Percentiles rank a stretch among this genome's conserved stretches.
Evolutionary conservation across 495 filamentous ascomycete genomes (phyloP).

Genomic region (Penicillium paxilli): DNA sequence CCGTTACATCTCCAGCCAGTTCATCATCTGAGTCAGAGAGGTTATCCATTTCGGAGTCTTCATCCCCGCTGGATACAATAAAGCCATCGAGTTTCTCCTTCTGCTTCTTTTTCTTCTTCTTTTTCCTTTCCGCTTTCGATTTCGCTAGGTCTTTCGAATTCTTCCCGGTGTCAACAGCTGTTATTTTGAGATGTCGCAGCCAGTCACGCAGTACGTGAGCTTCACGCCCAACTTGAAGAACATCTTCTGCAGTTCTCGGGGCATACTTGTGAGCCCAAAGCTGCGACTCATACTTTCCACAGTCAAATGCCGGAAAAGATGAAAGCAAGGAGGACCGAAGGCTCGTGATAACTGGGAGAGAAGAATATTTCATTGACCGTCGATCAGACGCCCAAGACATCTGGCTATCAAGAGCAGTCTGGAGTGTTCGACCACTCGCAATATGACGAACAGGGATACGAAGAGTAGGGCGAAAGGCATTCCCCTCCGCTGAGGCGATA

Average conservation of each 20-base stretch:
- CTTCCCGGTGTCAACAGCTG: conserved; percentile 66
- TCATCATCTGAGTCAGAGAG: conserved; percentile 66
- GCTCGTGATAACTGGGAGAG: conserved; percentile 52
- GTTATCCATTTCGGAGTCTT: conserved; percentile 72
- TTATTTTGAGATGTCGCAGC: conserved; percentile 74
- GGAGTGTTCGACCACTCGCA: conserved; percentile 36
- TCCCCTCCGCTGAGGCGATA: not conserved
- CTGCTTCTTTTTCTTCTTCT: conserved; percentile 70
- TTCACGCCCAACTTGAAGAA: conserved; percentile 77
- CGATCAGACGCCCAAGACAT: conserved; percentile 27
- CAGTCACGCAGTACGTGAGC: conserved; percentile 74
- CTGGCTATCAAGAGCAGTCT: conserved; percentile 33
- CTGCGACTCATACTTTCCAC: conserved; percentile 66
- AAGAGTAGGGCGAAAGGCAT: conserved; percentile 8
- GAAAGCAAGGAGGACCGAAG: conserved; percentile 59
- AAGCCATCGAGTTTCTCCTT: conserved; percentile 76
- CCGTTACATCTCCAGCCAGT: conserved; percentile 36
- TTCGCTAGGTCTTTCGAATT: conserved; percentile 41
- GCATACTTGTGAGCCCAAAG: conserved; percentile 89
- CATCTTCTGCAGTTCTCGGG: conserved; percentile 64
- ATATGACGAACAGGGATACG: conserved; percentile 36
- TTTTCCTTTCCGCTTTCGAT: conserved; percentile 43
- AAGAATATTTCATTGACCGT: not conserved
- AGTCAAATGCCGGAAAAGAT: conserved; percentile 78
- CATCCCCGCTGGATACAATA: conserved; percentile 81